A percentile compares a stretch with the other conserved stretches of the same genome.
These are phyloP conservation scores for Talaromyces albobiverticillius DNA, from an alignment of 2,329 filamentous ascomycete species.

Conservation along the genomic window DNA sequence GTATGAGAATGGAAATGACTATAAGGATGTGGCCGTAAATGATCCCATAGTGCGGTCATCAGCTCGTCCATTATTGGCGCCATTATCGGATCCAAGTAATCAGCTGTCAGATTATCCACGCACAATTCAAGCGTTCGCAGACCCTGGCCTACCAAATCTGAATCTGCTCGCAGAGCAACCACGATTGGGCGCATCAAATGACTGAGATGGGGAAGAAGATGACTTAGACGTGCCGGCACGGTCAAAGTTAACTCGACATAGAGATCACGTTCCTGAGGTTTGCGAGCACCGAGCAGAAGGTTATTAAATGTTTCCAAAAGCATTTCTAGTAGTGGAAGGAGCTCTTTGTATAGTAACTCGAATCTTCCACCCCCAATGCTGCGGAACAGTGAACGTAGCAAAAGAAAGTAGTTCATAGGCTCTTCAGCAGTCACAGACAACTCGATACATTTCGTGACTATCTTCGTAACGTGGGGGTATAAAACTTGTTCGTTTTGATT, in stretches of 20 bases:
- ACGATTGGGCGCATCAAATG: conserved; percentile 97
- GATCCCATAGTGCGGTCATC: conserved; percentile 96
- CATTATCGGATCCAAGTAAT: conserved; percentile 99
- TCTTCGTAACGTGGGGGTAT: conserved; percentile 91
- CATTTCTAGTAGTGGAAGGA: conserved; percentile 94
- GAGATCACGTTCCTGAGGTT: conserved; percentile 85
- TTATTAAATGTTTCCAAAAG: conserved; percentile 96
- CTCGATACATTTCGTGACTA: conserved; percentile 96
- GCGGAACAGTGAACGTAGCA: conserved; percentile 86
- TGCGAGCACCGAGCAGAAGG: conserved; percentile 82
- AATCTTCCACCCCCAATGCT: conserved; percentile 98
- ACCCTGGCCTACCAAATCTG: conserved; percentile 91
- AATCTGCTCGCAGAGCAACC: conserved; percentile 87
- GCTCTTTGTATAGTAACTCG: conserved; percentile 97
- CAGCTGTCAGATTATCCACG: conserved; percentile 95
- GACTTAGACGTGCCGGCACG: conserved; percentile 89
- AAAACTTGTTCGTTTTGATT: conserved; percentile 93
- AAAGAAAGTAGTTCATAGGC: conserved; percentile 97
- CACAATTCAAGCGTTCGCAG: conserved; percentile 91
- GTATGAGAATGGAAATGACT: conserved; percentile 98
- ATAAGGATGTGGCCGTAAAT: conserved; percentile 88
- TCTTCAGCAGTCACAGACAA: conserved; percentile 93
- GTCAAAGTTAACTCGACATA: conserved; percentile 97
- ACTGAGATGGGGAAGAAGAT: conserved; percentile 89
- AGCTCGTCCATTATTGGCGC: conserved; percentile 97